A percentile compares a stretch with the other conserved stretches of the same genome.
Evolutionary conservation across 1,284 basidiomycete genomes (phyloP).

Genomic region (Irpex sp.): DNA sequence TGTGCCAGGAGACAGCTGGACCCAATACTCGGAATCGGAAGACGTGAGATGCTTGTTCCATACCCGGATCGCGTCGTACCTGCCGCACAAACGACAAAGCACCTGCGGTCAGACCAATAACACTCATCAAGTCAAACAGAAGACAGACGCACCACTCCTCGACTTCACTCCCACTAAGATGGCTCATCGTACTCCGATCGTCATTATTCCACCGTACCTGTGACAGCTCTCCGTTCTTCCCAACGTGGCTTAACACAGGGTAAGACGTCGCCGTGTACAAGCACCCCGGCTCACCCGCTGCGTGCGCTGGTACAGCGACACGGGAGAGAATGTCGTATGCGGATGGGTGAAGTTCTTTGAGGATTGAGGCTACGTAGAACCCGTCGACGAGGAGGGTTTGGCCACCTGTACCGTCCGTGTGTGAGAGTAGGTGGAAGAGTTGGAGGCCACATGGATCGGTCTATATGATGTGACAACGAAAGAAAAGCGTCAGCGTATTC

Average conservation of each 20-base stretch:
- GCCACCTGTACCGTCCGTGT: slow-evolving; percentile 81
- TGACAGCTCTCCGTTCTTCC: slow-evolving; percentile 55
- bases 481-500: background rate
- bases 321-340: slow-evolving; percentile 72
- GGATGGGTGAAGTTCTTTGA: slow-evolving; percentile 72
- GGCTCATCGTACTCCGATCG: slow-evolving; percentile 79
- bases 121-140: background rate
- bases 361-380: slow-evolving; percentile 83
- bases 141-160: slow-evolving; percentile 59
- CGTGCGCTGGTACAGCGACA: slow-evolving; percentile 79
- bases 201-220: slow-evolving; percentile 96
- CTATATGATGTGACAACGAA: slow-evolving; percentile 41
- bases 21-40: slow-evolving; percentile 88
- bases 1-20: slow-evolving; percentile 83
- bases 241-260: slow-evolving; percentile 71
- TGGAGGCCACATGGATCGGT: slow-evolving; percentile 93
- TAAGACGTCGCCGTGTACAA: slow-evolving; percentile 67
- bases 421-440: slow-evolving; percentile 91
- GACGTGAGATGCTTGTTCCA: slow-evolving; percentile 81
- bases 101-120: background rate
- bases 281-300: slow-evolving; percentile 73
- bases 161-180: slow-evolving; percentile 54
- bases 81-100: slow-evolving; percentile 24
- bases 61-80: slow-evolving; percentile 79
- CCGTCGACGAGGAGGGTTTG: slow-evolving; percentile 91